Percentiles rank a stretch among this genome's conserved stretches.
phyloP scores from a whole-genome alignment of 805 yeast species.

The Maudiozyma bulderi region DNA sequence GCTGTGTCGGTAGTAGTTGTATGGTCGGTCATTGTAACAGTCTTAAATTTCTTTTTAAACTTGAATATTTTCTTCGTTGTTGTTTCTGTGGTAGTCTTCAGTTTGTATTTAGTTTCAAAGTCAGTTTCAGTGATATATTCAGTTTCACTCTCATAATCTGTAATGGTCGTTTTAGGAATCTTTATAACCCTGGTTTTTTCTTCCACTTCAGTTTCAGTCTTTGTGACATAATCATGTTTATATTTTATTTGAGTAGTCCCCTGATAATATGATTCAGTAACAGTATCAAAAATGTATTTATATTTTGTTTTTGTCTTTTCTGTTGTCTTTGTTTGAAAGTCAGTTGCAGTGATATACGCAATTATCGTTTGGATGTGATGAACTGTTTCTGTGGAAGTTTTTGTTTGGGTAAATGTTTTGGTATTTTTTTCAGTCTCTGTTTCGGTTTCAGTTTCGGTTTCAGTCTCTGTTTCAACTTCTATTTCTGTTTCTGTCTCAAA shows the following conservation, averaged over 20 bases:
- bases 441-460: constrained; percentile 5
- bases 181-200: constrained; percentile 10
- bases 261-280: constrained; percentile 17
- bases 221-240: constrained; percentile 11
- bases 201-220: constrained; percentile 20
- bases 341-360: constrained; percentile 7
- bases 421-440: constrained; percentile 8
- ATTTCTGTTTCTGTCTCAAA: constrained; percentile 3
- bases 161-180: constrained; percentile 22
- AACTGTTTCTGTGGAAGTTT: constrained; percentile 2
- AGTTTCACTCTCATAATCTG: constrained; percentile 12
- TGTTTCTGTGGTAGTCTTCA: constrained; percentile 2
- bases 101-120: constrained; percentile 6
- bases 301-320: constrained; percentile 19
- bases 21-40: constrained; percentile 12
- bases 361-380: constrained; percentile 8
- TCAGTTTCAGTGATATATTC: constrained; percentile 14
- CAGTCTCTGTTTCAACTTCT: constrained; percentile 1
- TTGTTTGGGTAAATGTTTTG: constrained; percentile 10
- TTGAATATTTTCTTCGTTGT: neutral
- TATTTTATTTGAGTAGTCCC: constrained; percentile 13
- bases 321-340: constrained; percentile 8
- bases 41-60: constrained; percentile 8
- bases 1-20: constrained; percentile 16
- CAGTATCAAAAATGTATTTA: constrained; percentile 23